phyloP scores from a whole-genome alignment of 2,329 filamentous ascomycete genomes.

The Clonostachys chloroleuca region DNA sequence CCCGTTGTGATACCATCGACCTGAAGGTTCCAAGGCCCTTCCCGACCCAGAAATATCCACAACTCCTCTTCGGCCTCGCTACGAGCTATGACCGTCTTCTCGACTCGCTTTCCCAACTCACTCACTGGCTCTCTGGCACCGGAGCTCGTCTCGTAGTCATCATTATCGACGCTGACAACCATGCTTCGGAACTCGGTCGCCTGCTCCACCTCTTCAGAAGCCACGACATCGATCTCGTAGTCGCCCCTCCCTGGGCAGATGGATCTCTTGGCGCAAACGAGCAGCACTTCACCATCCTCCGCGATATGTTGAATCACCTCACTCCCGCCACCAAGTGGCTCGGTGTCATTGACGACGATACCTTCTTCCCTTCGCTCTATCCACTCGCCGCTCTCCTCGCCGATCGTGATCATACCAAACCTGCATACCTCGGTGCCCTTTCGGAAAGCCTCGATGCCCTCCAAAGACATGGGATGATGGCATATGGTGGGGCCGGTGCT shows the following conservation, averaged over 20 bases:
- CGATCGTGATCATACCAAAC: slow-evolving; percentile 39
- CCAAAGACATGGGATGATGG: slow-evolving; percentile 50
- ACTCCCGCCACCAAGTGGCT: slow-evolving; percentile 46
- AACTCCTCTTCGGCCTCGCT: slow-evolving; percentile 54
- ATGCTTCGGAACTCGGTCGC: slow-evolving; percentile 16
- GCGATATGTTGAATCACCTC: slow-evolving; percentile 38
- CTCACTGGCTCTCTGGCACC: slow-evolving; percentile 50
- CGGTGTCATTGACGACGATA: slow-evolving; percentile 58
- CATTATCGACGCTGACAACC: slow-evolving; percentile 32
- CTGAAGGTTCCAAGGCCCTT: slow-evolving; percentile 40
- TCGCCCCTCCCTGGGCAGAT: slow-evolving; percentile 22
- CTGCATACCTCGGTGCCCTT: slow-evolving; percentile 51
- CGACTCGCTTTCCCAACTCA: slow-evolving; percentile 44
- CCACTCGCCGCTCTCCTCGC: slow-evolving; percentile 41
- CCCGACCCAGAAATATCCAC: slow-evolving; percentile 34
- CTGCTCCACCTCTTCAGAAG: slow-evolving; percentile 17
- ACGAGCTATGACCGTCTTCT: slow-evolving; percentile 45
- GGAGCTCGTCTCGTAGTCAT: slow-evolving; percentile 46
- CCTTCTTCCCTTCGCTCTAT: slow-evolving; percentile 54
- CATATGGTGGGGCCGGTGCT: slow-evolving; percentile 56
- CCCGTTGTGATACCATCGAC: slow-evolving; percentile 33
- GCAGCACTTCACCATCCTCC: slow-evolving; percentile 53
- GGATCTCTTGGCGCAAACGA: slow-evolving; percentile 36
- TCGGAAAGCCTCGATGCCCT: slow-evolving; percentile 52
- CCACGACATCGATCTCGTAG: slow-evolving; percentile 23